Conservation (phyloP, 2,329 filamentous ascomycete genomes). For the Microdochium nivale region DNA sequence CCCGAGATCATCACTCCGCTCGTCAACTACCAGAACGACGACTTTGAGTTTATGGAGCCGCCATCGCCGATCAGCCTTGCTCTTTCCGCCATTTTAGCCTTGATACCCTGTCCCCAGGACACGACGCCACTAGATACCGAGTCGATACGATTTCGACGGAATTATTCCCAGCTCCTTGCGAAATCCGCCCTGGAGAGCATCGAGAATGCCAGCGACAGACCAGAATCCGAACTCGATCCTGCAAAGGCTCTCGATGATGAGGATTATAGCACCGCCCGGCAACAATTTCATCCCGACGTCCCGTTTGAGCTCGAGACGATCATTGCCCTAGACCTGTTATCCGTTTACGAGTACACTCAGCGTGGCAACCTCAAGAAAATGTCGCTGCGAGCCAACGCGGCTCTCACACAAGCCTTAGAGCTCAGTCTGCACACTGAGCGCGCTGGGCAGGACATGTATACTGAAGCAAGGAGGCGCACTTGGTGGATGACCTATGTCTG, state of each 20-base stretch:
- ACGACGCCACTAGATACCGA: slow-evolving; percentile 23
- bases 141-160: slow-evolving; percentile 32
- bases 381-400: slow-evolving; percentile 36
- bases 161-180: slow-evolving; percentile 38
- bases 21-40: slow-evolving; percentile 25
- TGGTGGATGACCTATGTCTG: slow-evolving; percentile 50
- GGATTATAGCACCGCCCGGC: slow-evolving; percentile 19
- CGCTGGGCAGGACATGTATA: slow-evolving; percentile 27
- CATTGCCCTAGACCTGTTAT: slow-evolving; percentile 36
- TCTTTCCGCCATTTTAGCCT: slow-evolving; percentile 36
- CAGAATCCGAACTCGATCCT: slow-evolving; percentile 34
- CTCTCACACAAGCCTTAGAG: slow-evolving; percentile 35
- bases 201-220: slow-evolving; percentile 37
- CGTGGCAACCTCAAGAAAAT: slow-evolving; percentile 44
- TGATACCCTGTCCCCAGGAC: slow-evolving; percentile 36
- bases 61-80: slow-evolving; percentile 34
- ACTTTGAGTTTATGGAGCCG: slow-evolving; percentile 23
- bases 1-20: slow-evolving; percentile 22
- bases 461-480: slow-evolving; percentile 35
- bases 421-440: slow-evolving; percentile 30
- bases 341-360: slow-evolving; percentile 44
- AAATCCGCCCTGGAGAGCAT: slow-evolving; percentile 38
- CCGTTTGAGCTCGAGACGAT: slow-evolving; percentile 38
- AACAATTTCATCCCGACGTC: slow-evolving; percentile 33
- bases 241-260: slow-evolving; percentile 32